Evolutionary conservation across 805 yeast genomes (phyloP), one percentile per base, ranked within the genome.

Genomic region (Ogataea ramenticola): DNA sequence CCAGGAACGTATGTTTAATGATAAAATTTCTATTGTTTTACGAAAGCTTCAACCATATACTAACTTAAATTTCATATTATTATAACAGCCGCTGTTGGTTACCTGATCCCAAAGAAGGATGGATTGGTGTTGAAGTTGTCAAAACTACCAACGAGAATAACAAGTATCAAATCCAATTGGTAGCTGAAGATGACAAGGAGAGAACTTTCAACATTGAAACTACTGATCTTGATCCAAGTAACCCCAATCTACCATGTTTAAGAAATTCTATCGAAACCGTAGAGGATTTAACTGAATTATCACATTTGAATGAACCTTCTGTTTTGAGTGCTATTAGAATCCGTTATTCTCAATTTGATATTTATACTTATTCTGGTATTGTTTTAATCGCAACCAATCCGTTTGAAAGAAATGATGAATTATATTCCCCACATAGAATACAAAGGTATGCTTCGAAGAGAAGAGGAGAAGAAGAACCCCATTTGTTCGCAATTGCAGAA

Each of bases 311-410:
- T 63, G 99, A 91, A 63, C 98, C 99, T 1, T 95, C 97, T 1
- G 96, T 91, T 40, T 74, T 91, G 52, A 95, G 90, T 57, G 97
- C 98, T 17, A 91, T 93, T 61, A 83, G 80, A 57, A 78, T 86
- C 49, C 79, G 99, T 52, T 91, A 93, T 60, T 74, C 89, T 32
- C 96, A 88, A 61, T 75, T 91, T 55, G 86, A 83, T 61, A 91
- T 91, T 47, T 91, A 91, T 65, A 93, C 99, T 2, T 91, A 91
- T 62, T 86, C 96, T 1, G 99, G 99, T 63, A 93, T 91, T 44
- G 99, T 91, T 40, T 76, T 91, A 60, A 91, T 91, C 58, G 99
- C 99, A 19, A 83, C 95, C 2, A 91, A 91, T 62, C 99, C 99
- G 11, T 91, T 91, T 65, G 96, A 88, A 61, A 75, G 85, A 53